Evolutionary conservation across 2,329 filamentous ascomycete species (phyloP), one percentile per base, ranked within the genome.

Genomic region (Fusarium temperatum): DNA sequence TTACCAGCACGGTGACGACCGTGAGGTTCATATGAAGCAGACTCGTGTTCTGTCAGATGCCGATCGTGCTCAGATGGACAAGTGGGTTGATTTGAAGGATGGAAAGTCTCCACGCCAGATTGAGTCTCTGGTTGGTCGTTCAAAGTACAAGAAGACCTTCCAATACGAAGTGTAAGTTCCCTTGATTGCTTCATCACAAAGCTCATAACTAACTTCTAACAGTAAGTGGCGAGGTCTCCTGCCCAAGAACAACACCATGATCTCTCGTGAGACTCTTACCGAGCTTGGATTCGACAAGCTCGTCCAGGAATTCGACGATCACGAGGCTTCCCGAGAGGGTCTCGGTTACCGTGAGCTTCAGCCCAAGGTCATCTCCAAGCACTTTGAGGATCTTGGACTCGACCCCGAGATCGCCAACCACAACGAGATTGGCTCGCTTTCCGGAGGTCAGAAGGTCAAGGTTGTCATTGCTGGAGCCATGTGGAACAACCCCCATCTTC

Each of bases 91-190:
- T 75, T 84, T 98, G 51, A 91, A 91, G 48, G 95, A 98, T 77
- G 96, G 96, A 77, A 93, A 91, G 78, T 92, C 94, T 18, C 84
- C 87, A 30, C 90, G 92, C 72, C 93, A 93, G 80, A 87, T 99
- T 58, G 96, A 99, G 83, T 87, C 93, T 22, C 88, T 99, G 35
- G 97, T 99, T 77, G 96, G 96, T 87, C 93, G 96, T 78, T 95
- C 98, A 82, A 99, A 99, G 87, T 98, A 90, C 87, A 98, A 99
- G 92, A 99, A 99, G 90, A 93, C 92, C 45, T 98, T 97, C 90
- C 95, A 98, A 87, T 98, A 98, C 81, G 96, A 98, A 87, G 91
- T 98, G 89, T 92, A 88, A 87, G 89, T 85, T 57, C 9, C 45
- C 28, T 35, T 26, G 18, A n/a, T 55, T 24, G 13, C 35, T 14